Evolutionary conservation across 202 grass and related monocot species (phyloP).

Genomic region (Carex sylvatica): DNA sequence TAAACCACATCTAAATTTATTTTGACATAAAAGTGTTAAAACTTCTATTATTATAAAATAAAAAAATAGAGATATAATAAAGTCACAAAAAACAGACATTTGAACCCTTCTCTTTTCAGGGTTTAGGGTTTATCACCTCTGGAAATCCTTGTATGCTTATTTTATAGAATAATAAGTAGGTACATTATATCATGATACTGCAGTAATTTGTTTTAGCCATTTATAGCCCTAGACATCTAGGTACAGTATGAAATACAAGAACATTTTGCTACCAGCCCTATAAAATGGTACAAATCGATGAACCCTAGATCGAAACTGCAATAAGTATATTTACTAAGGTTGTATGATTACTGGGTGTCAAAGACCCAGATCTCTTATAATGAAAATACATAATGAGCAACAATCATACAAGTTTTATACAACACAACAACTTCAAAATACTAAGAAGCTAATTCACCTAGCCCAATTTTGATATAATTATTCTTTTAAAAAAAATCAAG

Average conservation of each 20-base stretch:
- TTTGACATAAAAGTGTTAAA: no score
- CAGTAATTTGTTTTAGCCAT: no score
- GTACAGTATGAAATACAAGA: neutral
- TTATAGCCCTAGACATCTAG: no score
- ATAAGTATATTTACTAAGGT: neutral
- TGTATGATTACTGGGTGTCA: neutral
- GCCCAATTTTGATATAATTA: neutral
- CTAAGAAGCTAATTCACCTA: neutral
- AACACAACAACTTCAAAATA: neutral
- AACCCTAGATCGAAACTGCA: neutral
- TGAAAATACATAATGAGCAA: neutral
- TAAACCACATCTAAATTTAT: no score
- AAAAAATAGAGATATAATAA: no score
- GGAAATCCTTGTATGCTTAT: no score
- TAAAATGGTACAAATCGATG: neutral
- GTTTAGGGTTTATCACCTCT: no score
- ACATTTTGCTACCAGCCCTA: neutral
- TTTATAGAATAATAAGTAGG: no score
- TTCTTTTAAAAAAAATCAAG: conserved; percentile 23
- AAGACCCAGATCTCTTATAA: neutral
- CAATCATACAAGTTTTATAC: neutral
- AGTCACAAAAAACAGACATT: no score
- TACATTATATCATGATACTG: no score
- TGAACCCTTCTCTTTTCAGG: no score
- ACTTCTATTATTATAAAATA: no score